Conservation (phyloP, 495 filamentous ascomycete species). For the Letharia lupina region DNA sequence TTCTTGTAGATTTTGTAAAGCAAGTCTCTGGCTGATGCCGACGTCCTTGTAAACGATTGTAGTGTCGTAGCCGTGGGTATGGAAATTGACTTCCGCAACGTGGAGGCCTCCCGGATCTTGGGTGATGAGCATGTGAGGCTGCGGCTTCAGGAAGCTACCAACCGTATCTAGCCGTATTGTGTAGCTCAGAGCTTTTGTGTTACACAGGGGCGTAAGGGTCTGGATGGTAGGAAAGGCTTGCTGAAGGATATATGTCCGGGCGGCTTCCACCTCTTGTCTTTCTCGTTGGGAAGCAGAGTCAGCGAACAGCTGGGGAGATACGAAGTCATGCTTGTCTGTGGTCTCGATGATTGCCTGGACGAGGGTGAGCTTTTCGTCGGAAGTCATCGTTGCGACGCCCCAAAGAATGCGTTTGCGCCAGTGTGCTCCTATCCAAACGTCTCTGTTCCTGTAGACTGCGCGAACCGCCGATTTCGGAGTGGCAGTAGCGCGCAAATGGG, state of each 20-base stretch:
- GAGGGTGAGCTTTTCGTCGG: not conserved
- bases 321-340: slow-evolving; percentile 4
- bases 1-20: slow-evolving; percentile 53
- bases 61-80: slow-evolving; percentile 76
- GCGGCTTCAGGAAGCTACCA: slow-evolving; percentile 28
- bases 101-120: not conserved
- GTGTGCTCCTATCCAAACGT: too few relatives aligned
- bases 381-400: not conserved
- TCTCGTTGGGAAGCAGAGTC: not conserved
- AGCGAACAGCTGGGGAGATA: not conserved
- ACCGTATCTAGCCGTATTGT: slow-evolving; percentile 35
- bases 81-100: slow-evolving; percentile 54
- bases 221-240: slow-evolving; percentile 59
- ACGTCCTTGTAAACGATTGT: slow-evolving; percentile 61
- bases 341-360: not conserved
- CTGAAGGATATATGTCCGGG: slow-evolving; percentile 49
- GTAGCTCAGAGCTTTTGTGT: slow-evolving; percentile 10
- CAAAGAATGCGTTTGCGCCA: not conserved
- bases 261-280: not conserved
- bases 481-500: not conserved
- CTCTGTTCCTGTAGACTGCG: not conserved
- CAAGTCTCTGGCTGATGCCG: not conserved
- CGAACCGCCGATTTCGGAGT: not conserved
- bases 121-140: slow-evolving; percentile 17
- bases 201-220: slow-evolving; percentile 41